Evolutionary conservation across 78 protist genomes (phyloP), one percentile per base, ranked within the genome.

Genomic region (Dictyostelium citrinum): DNA sequence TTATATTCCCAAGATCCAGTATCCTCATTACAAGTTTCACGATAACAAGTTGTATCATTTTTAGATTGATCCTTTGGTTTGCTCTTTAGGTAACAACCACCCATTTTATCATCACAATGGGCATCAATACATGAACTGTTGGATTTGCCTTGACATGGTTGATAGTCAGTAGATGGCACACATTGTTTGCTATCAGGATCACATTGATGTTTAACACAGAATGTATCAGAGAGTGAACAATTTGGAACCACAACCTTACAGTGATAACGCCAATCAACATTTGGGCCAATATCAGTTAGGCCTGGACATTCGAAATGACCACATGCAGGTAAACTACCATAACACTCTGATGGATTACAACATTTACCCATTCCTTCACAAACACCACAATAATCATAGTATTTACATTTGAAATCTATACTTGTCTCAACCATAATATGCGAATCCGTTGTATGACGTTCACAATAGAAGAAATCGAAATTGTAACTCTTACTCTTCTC

Each of bases 391-490:
- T 51, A 88, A 16, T 70, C 77, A 70, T 70, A 70, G 37, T 84
- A 86, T 39, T 70, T 58, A 78, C 93, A 88, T 68, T 61, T 67
- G n/a, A 78, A 35, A 16, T 88, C 64, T 4, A 88, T 78, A n/a
- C 55, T 24, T 9, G 93, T 88, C 2, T 70, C 35, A 7, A 88
- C 46, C 29, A 22, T 24, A n/a, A 88, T 72, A 37, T 76, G 61
- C 0, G 93, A 88, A 24, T 88, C 82, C 0, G 67, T 33, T 3
- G 93, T 46, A 46, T 88, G 93, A 35, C 93, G 64, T 22, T 88
- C 93, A 68, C 93, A 88, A 49, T 88, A 88, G 55, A 88, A 88
- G 49, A 88, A 88, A 35, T 88, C 93, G 71, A 88, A 88, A 37
- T 27, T 24, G 20, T 72, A 29, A 41, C 33, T 76, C n/a, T 72